These are phyloP conservation scores for Amanita exitialis DNA, from an alignment of 768 basidiomycete species.

Conservation along the genomic window DNA sequence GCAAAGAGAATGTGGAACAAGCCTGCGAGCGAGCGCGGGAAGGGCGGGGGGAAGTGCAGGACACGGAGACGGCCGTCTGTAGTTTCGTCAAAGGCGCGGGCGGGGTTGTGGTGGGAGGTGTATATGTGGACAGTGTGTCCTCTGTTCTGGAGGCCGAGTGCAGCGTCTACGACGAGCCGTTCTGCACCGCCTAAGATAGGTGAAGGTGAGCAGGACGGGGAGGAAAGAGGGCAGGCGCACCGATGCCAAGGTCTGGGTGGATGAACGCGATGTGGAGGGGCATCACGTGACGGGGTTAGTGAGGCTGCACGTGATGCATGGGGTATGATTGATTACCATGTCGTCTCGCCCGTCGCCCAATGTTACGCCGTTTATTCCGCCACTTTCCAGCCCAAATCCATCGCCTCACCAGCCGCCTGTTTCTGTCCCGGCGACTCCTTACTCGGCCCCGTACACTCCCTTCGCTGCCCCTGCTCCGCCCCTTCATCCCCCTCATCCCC, in stretches of 20 bases:
- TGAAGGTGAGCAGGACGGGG: constrained; percentile 8
- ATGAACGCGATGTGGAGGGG: constrained; percentile 57
- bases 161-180: constrained; percentile 90
- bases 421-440: constrained; percentile 20
- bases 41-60: constrained; percentile 58
- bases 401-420: constrained; percentile 22
- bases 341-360: constrained; percentile 7
- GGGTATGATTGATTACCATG: no score
- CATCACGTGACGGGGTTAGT: constrained; percentile 2
- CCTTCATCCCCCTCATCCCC: not conserved
- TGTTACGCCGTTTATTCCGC: constrained; percentile 27
- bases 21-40: constrained; percentile 73
- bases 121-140: constrained; percentile 87
- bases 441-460: constrained; percentile 15
- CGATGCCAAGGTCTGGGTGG: constrained; percentile 93
- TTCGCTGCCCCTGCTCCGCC: not conserved
- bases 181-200: constrained; percentile 77
- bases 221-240: constrained; percentile 27
- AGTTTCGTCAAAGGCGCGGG: constrained; percentile 91
- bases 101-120: constrained; percentile 85
- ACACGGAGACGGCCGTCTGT: constrained; percentile 68
- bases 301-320: not conserved
- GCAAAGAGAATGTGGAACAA: constrained; percentile 87
- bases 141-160: constrained; percentile 72
- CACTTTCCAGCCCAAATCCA: constrained; percentile 26